Percentiles rank a stretch among this genome's conserved stretches.
phyloP scores from a whole-genome alignment of 176 grass and related monocot genomes.

The Urochloa ruziziensis region DNA sequence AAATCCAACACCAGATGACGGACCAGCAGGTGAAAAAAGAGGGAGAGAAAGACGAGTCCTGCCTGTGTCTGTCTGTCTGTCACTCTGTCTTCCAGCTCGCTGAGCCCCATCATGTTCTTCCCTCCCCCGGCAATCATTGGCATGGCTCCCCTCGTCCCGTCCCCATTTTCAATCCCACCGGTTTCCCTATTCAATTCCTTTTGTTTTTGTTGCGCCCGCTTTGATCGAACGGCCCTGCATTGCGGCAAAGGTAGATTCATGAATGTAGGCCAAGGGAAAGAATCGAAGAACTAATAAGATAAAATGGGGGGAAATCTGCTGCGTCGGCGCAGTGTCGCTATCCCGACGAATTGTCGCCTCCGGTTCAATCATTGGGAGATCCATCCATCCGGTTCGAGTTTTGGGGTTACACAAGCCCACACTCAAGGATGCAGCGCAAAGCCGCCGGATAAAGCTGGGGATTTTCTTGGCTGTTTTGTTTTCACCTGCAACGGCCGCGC shows the following conservation, averaged over 20 bases:
- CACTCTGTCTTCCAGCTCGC: conserved; percentile 38
- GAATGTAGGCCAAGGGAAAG: neutral
- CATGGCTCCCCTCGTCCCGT: neutral
- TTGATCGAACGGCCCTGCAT: conserved; percentile 7
- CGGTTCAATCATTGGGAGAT: conserved; percentile 61
- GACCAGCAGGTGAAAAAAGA: neutral
- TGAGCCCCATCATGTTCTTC: conserved; percentile 31
- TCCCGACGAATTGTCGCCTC: conserved; percentile 56
- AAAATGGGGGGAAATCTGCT: neutral
- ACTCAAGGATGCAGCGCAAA: conserved; percentile 25
- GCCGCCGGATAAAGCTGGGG: conserved; percentile 9
- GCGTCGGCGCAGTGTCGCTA: conserved; percentile 64
- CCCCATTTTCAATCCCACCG: neutral
- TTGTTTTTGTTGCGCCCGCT: neutral
- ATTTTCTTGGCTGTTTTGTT: conserved; percentile 22
- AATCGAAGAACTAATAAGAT: neutral
- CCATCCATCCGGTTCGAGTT: conserved; percentile 37
- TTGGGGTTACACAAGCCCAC: conserved; percentile 19
- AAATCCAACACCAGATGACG: neutral
- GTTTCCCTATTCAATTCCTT: neutral
- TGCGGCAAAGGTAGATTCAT: conserved; percentile 11
- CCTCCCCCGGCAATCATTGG: conserved; percentile 46
- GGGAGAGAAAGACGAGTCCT: neutral
- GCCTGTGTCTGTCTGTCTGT: conserved; percentile 7
- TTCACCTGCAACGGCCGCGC: conserved; percentile 28